Evolutionary conservation across 441 rosid species (phyloP).

Genomic region (Gossypium davidsonii): DNA sequence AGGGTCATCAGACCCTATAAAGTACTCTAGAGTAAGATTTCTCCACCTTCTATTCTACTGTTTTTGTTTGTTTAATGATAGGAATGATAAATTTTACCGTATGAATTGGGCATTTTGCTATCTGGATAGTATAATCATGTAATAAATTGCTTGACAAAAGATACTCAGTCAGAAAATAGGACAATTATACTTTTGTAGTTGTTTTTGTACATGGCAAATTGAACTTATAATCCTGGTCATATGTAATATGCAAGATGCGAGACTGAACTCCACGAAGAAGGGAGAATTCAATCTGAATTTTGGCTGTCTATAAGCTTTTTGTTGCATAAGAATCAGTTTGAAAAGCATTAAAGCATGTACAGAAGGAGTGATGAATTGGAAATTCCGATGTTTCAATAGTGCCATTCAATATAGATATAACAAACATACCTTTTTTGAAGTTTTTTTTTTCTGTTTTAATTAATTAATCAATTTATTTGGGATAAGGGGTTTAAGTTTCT

Average conservation of each 20-base stretch:
- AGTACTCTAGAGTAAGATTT: slow-evolving; percentile 50
- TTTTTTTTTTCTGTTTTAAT: not conserved
- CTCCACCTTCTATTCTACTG: not conserved
- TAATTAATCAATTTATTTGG: not conserved
- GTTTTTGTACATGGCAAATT: not conserved
- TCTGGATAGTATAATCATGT: not conserved
- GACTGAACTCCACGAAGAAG: not conserved
- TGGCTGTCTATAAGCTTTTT: not conserved
- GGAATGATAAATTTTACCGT: not conserved
- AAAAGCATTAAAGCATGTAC: not conserved
- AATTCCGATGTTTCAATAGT: not conserved
- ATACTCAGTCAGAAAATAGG: not conserved
- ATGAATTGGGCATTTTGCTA: not conserved
- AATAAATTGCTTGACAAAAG: not conserved
- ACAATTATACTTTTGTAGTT: not conserved
- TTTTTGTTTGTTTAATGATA: not conserved
- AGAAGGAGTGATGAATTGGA: not conserved
- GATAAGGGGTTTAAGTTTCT: not conserved
- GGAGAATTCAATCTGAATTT: not conserved
- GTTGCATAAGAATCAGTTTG: not conserved
- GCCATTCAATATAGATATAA: not conserved
- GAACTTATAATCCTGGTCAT: not conserved
- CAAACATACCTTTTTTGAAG: not conserved
- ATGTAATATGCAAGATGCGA: not conserved
- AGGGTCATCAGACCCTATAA: slow-evolving; percentile 37